Evolutionary conservation across 208 protist genomes (phyloP).

Genomic region (Leishmania tarentolae): DNA sequence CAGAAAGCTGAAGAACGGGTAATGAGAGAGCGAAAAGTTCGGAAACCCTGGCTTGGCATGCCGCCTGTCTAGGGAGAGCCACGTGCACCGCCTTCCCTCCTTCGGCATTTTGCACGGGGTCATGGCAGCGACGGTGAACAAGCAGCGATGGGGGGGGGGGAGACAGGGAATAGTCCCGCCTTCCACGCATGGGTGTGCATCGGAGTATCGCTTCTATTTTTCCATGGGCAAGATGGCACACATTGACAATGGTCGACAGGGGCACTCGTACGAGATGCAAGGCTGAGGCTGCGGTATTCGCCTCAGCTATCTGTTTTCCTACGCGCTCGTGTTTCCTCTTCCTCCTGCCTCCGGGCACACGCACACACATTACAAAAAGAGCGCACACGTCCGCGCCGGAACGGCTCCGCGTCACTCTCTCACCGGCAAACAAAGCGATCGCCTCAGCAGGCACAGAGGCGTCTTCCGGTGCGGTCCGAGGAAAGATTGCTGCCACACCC

Average conservation of each 20-base stretch:
- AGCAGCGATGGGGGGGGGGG: no score
- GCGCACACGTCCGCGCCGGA: neutral
- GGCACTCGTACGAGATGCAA: no score
- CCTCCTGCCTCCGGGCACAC: neutral
- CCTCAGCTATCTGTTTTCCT: neutral
- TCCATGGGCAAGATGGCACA: neutral
- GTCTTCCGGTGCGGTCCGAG: neutral
- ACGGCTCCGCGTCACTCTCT: neutral
- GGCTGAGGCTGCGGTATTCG: no score
- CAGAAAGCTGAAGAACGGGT: neutral
- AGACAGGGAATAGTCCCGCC: neutral
- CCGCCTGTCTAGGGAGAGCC: no score
- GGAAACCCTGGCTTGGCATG: neutral
- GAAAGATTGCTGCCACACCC: neutral
- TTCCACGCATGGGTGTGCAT: neutral
- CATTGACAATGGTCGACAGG: neutral
- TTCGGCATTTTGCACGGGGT: neutral
- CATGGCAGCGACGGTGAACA: neutral
- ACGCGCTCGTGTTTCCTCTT: neutral
- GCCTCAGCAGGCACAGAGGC: neutral
- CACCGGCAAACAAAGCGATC: neutral
- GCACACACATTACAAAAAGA: neutral
- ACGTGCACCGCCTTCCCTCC: neutral
- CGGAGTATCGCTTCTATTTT: neutral
- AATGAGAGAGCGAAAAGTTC: neutral